Evolutionary conservation across 176 grass and related monocot species (phyloP).

Genomic region (Musa acuminata): DNA sequence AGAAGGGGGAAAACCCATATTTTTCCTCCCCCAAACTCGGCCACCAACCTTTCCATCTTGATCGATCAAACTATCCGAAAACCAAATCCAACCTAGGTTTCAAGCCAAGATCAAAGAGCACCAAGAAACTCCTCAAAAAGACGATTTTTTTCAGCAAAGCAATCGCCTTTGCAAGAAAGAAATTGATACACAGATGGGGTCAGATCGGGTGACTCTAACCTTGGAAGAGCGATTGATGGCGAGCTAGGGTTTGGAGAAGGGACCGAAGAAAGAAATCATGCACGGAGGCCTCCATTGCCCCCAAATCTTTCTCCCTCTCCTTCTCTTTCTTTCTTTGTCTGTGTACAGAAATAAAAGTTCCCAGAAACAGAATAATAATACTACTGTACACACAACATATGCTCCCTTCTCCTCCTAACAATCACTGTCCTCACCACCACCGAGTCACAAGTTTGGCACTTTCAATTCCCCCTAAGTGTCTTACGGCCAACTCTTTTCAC

Average conservation of each 20-base stretch:
- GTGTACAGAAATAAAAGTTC: not conserved
- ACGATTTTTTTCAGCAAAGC: not conserved
- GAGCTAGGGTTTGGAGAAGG: not conserved
- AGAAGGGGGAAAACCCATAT: not conserved
- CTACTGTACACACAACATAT: constrained; percentile 10
- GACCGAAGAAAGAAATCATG: constrained; percentile 8
- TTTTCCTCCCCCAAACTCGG: not conserved
- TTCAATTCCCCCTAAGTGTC: too few relatives aligned
- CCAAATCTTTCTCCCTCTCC: constrained; percentile 14
- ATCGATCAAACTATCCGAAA: not conserved
- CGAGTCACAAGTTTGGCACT: too few relatives aligned
- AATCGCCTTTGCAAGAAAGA: not conserved
- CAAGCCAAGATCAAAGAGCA: not conserved
- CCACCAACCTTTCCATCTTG: not conserved
- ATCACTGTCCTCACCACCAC: too few relatives aligned
- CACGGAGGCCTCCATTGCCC: constrained; percentile 8
- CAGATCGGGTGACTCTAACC: constrained; percentile 9
- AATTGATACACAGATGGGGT: not conserved
- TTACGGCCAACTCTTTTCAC: not conserved
- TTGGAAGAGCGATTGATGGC: constrained; percentile 13
- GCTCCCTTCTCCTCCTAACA: not conserved
- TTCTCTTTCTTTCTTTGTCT: constrained; percentile 18
- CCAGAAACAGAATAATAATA: not conserved
- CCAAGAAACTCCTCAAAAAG: not conserved
- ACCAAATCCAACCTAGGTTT: not conserved